Percentiles rank a stretch among this genome's conserved stretches.
phyloP scores from a whole-genome alignment of 805 yeast genomes.

The Zygosaccharomyces siamensis region DNA sequence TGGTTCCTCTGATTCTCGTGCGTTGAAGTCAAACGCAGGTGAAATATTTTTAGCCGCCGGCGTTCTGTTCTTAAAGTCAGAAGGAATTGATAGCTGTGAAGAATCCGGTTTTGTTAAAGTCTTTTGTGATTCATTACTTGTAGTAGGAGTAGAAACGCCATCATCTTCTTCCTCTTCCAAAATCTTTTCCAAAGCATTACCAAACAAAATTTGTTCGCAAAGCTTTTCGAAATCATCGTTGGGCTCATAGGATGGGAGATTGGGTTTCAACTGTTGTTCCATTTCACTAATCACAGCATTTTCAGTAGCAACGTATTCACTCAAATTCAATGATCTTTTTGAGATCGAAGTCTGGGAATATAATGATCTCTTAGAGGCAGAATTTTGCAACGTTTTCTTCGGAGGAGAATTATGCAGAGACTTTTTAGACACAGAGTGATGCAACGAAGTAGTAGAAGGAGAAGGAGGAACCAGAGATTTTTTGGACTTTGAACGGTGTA shows the following conservation, averaged over 20 bases:
- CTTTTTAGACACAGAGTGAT: conserved; percentile 19
- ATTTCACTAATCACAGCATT: background rate
- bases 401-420: conserved; percentile 12
- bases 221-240: conserved; percentile 29
- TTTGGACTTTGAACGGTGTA: conserved; percentile 15
- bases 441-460: conserved; percentile 5
- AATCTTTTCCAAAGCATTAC: conserved; percentile 25
- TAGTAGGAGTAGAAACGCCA: background rate
- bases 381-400: conserved; percentile 25
- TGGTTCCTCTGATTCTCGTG: background rate
- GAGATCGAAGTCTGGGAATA: conserved; percentile 35
- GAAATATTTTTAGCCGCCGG: background rate
- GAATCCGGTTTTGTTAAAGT: conserved; percentile 2
- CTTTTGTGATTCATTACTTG: conserved; percentile 3
- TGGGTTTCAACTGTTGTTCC: conserved; percentile 14
- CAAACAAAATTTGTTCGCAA: conserved; percentile 32
- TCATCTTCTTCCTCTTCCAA: conserved; percentile 25
- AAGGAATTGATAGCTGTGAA: background rate
- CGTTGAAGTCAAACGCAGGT: conserved; percentile 8
- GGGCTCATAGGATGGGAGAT: conserved; percentile 20
- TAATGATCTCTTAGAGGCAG: conserved; percentile 32
- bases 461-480: conserved; percentile 11
- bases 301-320: conserved; percentile 24
- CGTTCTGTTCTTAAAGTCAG: background rate
- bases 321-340: conserved; percentile 33